phyloP scores from a whole-genome alignment of 306 rosid genomes.

The Fragaria vesca region DNA sequence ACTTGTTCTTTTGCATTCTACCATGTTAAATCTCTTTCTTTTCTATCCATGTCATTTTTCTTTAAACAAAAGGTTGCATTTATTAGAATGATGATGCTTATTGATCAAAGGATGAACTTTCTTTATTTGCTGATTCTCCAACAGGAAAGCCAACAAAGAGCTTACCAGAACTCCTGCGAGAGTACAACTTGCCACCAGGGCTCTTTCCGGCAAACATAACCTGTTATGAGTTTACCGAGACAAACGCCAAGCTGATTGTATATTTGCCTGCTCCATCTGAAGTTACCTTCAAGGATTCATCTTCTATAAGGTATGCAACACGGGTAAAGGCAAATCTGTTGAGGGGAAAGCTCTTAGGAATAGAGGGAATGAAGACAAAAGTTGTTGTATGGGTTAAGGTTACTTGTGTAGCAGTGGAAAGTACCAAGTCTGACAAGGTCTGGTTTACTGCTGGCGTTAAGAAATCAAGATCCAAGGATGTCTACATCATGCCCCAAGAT shows the following conservation, averaged over 20 bases:
- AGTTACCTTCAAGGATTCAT: constrained; percentile 88
- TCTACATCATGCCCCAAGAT: constrained; percentile 54
- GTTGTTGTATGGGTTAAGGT: constrained; percentile 94
- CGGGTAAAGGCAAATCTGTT: constrained; percentile 72
- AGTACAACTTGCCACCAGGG: constrained; percentile 83
- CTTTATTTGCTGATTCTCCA: background rate
- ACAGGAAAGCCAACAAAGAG: constrained; percentile 76
- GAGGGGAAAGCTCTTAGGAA: constrained; percentile 73
- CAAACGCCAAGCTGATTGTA: constrained; percentile 70
- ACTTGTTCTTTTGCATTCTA: background rate
- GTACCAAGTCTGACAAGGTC: constrained; percentile 80
- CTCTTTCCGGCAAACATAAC: constrained; percentile 82
- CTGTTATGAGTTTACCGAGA: constrained; percentile 78
- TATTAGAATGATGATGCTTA: background rate
- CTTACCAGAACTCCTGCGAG: constrained; percentile 87
- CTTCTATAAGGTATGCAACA: constrained; percentile 63
- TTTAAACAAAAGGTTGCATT: background rate
- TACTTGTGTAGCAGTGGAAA: constrained; percentile 70
- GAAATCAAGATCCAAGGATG: constrained; percentile 83
- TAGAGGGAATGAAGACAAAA: constrained; percentile 96
- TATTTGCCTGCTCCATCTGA: constrained; percentile 84
- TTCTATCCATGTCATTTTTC: background rate
- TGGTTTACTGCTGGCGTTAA: constrained; percentile 92
- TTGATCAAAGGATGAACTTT: background rate
- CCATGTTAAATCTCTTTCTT: background rate